Percentiles rank a stretch among this genome's conserved stretches.
These are phyloP conservation scores for Eucalyptus pumila DNA, from an alignment of 345 rosid species.

Conservation along the genomic window DNA sequence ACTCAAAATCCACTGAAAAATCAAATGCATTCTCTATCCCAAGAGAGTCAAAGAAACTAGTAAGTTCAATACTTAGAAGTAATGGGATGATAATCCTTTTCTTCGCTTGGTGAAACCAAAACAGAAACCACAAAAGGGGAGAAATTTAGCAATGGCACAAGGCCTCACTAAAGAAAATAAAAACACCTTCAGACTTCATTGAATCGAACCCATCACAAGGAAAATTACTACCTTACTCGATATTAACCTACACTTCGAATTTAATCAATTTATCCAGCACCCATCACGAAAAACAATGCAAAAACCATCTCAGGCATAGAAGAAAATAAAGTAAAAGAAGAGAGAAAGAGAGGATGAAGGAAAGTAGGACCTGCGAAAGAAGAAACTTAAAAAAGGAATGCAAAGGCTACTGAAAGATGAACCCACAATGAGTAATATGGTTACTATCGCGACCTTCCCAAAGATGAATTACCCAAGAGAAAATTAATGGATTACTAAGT, in stretches of 20 bases:
- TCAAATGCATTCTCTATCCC: not conserved
- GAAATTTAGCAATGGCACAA: not conserved
- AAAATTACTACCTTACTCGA: not conserved
- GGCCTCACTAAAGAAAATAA: not conserved
- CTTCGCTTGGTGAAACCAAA: not conserved
- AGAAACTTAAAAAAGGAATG: no score
- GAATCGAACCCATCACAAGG: not conserved
- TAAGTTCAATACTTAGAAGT: not conserved
- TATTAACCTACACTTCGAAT: not conserved
- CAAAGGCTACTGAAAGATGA: no score
- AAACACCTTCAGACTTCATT: not conserved
- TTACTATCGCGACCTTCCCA: accelerated
- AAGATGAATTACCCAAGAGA: no score
- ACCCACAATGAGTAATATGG: no score
- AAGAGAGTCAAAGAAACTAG: not conserved
- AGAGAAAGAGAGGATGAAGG: not conserved
- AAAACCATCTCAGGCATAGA: not conserved
- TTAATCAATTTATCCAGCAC: not conserved
- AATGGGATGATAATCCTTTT: not conserved
- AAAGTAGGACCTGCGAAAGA: not conserved
- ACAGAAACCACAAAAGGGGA: not conserved
- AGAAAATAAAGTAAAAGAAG: not conserved
- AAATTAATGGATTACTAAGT: no score
- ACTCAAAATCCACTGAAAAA: no score
- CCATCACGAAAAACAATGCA: not conserved